phyloP scores from a whole-genome alignment of 225 moss, liverwort and hornwort genomes.

The Pseudoscleropodium purum region DNA sequence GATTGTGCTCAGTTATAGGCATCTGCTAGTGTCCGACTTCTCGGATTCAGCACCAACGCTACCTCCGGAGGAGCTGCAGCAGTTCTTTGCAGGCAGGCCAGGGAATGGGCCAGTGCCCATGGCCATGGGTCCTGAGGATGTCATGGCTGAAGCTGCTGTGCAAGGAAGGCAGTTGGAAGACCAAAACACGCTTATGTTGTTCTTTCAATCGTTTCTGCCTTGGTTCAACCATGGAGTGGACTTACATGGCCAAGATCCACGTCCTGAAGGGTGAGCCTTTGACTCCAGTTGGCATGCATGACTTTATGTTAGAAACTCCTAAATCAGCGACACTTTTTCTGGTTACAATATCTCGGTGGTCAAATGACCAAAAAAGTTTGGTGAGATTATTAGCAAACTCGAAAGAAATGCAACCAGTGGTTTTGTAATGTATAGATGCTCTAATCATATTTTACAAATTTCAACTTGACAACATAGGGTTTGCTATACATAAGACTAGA shows the following conservation, averaged over 20 bases:
- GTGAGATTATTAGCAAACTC: background rate
- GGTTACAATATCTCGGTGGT: background rate
- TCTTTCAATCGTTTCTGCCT: conserved; percentile 70
- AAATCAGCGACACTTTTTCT: background rate
- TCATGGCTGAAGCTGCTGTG: conserved; percentile 14
- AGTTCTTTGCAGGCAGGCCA: conserved; percentile 32
- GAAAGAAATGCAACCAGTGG: background rate
- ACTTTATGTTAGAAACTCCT: background rate
- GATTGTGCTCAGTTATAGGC: conserved; percentile 49
- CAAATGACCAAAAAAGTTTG: background rate
- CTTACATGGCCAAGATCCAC: conserved; percentile 40
- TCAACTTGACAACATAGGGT: background rate
- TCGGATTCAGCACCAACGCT: conserved; percentile 71
- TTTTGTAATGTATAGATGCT: rapidly evolving
- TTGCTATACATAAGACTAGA: background rate
- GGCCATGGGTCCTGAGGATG: conserved; percentile 14
- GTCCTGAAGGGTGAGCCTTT: conserved; percentile 1
- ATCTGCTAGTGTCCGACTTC: conserved; percentile 76
- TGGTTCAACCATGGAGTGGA: conserved; percentile 50
- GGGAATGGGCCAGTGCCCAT: conserved; percentile 9
- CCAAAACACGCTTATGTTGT: conserved; percentile 47
- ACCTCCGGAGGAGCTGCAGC: conserved; percentile 57
- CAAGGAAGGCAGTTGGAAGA: conserved; percentile 36
- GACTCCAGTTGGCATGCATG: no score
- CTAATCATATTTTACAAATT: background rate